These are phyloP conservation scores for Bondarzewia mesenterica DNA, from an alignment of 1,284 basidiomycete genomes.

Conservation along the genomic window DNA sequence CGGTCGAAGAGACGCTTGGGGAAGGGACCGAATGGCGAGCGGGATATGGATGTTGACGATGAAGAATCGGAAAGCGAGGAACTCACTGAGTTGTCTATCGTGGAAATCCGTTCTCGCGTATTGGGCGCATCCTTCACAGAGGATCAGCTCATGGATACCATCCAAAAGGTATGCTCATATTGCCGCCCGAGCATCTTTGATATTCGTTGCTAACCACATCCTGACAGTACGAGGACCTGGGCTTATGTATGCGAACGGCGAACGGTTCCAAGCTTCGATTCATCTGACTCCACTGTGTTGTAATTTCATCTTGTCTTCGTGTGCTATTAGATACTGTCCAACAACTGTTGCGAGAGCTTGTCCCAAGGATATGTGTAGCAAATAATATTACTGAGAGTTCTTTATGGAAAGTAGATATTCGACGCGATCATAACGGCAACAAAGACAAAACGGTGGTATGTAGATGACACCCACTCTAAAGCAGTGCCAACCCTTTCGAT, in stretches of 20 bases:
- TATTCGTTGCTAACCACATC: slow-evolving; percentile 1
- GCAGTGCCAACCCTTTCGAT: too few relatives aligned
- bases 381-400: slow-evolving; percentile 7
- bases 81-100: slow-evolving; percentile 56
- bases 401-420: neutral
- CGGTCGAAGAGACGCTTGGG: slow-evolving; percentile 42
- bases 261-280: slow-evolving; percentile 72
- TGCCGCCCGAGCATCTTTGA: slow-evolving; percentile 1
- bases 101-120: slow-evolving; percentile 79
- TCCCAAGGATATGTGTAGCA: slow-evolving; percentile 15
- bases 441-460: neutral
- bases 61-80: slow-evolving; percentile 21
- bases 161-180: slow-evolving; percentile 52
- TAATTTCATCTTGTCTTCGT: slow-evolving; percentile 7
- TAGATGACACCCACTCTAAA: too few relatives aligned
- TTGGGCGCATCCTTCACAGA: slow-evolving; percentile 87
- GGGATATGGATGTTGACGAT: slow-evolving; percentile 48
- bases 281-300: slow-evolving; percentile 13
- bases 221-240: slow-evolving; percentile 73
- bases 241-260: slow-evolving; percentile 69
- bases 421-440: neutral
- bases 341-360: slow-evolving; percentile 15
- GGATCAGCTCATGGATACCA: slow-evolving; percentile 79
- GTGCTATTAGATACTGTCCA: slow-evolving; percentile 8
- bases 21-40: slow-evolving; percentile 59